Conservation (phyloP, 2,329 filamentous ascomycete genomes). For the Colletotrichum sojae region DNA sequence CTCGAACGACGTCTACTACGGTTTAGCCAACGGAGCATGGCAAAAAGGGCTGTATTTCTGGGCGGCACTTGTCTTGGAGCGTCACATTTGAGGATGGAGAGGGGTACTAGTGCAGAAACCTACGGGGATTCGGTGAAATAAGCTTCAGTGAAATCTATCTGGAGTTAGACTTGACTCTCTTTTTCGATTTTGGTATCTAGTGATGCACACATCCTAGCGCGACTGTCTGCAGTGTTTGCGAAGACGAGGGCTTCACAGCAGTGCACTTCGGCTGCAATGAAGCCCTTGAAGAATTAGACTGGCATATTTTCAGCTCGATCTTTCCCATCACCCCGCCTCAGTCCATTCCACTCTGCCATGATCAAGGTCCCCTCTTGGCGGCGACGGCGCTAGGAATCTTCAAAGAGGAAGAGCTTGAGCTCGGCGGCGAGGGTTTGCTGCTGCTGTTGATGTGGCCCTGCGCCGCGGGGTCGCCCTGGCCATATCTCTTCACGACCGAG, state of each 20-base stretch:
- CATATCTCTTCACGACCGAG: conserved; percentile 17
- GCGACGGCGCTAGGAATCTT: not conserved
- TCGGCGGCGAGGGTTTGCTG: conserved; percentile 2
- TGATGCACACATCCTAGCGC: too few species aligned
- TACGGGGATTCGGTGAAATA: not conserved
- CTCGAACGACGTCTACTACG: not conserved
- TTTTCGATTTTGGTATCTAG: too few species aligned
- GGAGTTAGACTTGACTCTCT: too few species aligned
- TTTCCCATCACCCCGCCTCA: not conserved
- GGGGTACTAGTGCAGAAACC: not conserved
- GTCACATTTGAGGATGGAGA: not conserved
- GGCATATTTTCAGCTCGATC: conserved; percentile 1
- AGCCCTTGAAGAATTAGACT: too few species aligned
- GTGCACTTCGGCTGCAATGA: too few species aligned
- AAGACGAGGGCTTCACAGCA: too few species aligned
- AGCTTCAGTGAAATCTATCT: too few species aligned
- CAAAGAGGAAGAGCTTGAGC: not conserved
- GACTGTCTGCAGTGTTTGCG: too few species aligned
- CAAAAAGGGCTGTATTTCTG: not conserved
- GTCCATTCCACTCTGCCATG: too few species aligned
- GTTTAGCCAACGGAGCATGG: conserved; percentile 5
- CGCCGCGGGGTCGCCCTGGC: conserved; percentile 15
- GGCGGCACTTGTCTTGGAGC: conserved; percentile 19
- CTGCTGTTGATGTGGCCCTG: conserved; percentile 24
- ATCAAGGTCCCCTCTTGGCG: too few species aligned